A percentile compares a stretch with the other conserved stretches of the same genome.
Conservation (phyloP, 1,139 yeast species). For the Eremothecium cymbalariae region DNA sequence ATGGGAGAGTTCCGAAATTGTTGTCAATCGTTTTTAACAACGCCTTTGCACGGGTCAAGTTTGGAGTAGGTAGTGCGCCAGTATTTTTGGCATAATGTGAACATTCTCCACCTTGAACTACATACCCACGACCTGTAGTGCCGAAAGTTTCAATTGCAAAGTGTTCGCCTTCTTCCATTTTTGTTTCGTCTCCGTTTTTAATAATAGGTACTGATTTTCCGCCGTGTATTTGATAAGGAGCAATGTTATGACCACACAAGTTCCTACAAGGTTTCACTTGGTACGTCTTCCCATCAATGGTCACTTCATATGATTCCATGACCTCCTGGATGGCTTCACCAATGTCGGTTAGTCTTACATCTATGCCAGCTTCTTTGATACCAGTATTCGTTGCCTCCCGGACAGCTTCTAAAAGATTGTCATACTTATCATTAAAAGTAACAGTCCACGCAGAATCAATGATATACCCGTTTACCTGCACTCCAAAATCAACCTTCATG, state of each 20-base stretch:
- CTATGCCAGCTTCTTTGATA: slow-evolving; percentile 86
- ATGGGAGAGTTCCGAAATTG: slow-evolving; percentile 89
- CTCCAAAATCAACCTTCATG: slow-evolving; percentile 95
- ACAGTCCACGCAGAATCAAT: slow-evolving; percentile 94
- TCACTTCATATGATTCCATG: slow-evolving; percentile 94
- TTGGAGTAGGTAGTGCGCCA: slow-evolving; percentile 46
- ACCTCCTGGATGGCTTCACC: slow-evolving; percentile 96
- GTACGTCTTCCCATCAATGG: slow-evolving; percentile 73
- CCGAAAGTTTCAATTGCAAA: slow-evolving; percentile 98
- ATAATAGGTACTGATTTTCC: slow-evolving; percentile 97
- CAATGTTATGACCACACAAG: slow-evolving; percentile 89
- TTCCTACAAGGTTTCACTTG: slow-evolving; percentile 87
- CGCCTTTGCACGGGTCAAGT: slow-evolving; percentile 57
- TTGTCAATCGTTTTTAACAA: slow-evolving; percentile 62
- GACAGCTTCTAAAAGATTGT: slow-evolving; percentile 72
- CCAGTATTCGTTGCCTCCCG: slow-evolving; percentile 93
- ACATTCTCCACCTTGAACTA: slow-evolving; percentile 78
- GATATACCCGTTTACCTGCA: slow-evolving; percentile 92
- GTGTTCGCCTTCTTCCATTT: slow-evolving; percentile 98
- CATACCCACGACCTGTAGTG: slow-evolving; percentile 91
- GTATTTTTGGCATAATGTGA: slow-evolving; percentile 77
- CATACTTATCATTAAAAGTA: slow-evolving; percentile 79
- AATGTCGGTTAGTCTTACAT: slow-evolving; percentile 87
- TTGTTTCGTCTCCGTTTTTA: slow-evolving; percentile 83
- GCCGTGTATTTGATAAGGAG: slow-evolving; percentile 76